phyloP scores from a whole-genome alignment of 495 filamentous ascomycete species.

The Tirmania nivea region DNA sequence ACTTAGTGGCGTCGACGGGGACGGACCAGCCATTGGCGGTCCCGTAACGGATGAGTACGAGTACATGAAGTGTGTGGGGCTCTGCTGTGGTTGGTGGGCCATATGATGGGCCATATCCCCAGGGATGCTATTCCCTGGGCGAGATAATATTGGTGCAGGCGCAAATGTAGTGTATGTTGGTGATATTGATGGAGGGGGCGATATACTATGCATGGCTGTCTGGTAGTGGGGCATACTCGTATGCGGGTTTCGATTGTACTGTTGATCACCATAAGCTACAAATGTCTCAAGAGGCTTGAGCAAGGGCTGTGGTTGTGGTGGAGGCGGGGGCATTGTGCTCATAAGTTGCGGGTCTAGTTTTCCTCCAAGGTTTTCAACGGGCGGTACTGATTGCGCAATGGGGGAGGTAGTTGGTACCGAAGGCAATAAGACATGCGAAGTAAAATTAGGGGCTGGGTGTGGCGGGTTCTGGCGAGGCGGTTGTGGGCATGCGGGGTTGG shows the following conservation, averaged over 20 bases:
- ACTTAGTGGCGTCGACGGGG: constrained; percentile 12
- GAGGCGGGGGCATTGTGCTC: constrained; percentile 6
- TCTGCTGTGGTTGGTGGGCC: constrained; percentile 12
- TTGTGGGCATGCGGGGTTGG: constrained; percentile 23
- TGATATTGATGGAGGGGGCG: constrained; percentile 9
- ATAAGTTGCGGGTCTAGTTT: constrained; percentile 7
- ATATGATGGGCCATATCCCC: constrained; percentile 11
- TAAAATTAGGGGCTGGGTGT: too few relatives aligned
- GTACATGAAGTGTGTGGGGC: constrained; percentile 12
- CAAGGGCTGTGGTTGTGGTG: not conserved
- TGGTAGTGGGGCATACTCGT: constrained; percentile 3
- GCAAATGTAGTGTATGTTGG: constrained; percentile 8
- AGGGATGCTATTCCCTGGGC: constrained; percentile 7
- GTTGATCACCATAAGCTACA: constrained; percentile 8
- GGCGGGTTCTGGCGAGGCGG: constrained; percentile 14
- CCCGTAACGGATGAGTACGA: constrained; percentile 8
- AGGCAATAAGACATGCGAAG: too few relatives aligned
- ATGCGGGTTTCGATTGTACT: not conserved
- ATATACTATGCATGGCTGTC: constrained; percentile 5
- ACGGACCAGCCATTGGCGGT: constrained; percentile 6
- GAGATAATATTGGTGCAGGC: constrained; percentile 8
- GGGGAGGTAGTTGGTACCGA: too few relatives aligned
- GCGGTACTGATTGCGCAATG: too few relatives aligned
- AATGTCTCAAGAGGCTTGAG: not conserved
- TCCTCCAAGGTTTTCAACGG: too few relatives aligned